Conservation (phyloP, 345 rosid genomes). For the Mangifera indica region DNA sequence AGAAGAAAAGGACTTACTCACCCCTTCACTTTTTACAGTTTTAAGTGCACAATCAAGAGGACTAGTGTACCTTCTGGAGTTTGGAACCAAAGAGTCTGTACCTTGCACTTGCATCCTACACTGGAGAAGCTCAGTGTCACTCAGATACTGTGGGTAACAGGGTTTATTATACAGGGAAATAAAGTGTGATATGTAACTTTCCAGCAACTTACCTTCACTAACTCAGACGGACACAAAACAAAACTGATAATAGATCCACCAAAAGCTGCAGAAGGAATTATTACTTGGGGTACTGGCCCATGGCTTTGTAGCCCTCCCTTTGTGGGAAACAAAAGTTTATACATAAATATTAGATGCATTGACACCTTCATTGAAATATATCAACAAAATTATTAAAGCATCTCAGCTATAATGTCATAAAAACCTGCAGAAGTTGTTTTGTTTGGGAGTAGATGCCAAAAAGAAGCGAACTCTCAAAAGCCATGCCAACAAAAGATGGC, state of each 20-base stretch:
- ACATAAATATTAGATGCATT: background rate
- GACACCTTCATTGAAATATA: background rate
- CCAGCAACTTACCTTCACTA: slow-evolving; percentile 60
- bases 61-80: slow-evolving; percentile 53
- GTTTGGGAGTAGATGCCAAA: slow-evolving; percentile 92
- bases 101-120: slow-evolving; percentile 99
- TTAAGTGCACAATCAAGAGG: slow-evolving; percentile 82
- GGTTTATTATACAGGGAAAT: background rate
- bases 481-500: slow-evolving; percentile 84
- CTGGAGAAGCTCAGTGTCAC: slow-evolving; percentile 58
- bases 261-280: slow-evolving; percentile 90
- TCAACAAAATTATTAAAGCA: background rate
- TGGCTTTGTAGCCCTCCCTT: slow-evolving; percentile 58
- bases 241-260: slow-evolving; percentile 92
- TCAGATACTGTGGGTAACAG: slow-evolving; percentile 24
- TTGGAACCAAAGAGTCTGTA: slow-evolving; percentile 67
- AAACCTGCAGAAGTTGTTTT: slow-evolving; percentile 73
- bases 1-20: slow-evolving; percentile 43
- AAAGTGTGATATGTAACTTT: background rate
- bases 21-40: slow-evolving; percentile 82
- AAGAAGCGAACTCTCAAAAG: slow-evolving; percentile 87
- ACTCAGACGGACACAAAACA: slow-evolving; percentile 81
- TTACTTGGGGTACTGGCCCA: slow-evolving; percentile 53
- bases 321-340: slow-evolving; percentile 11
- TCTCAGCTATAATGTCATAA: slow-evolving; percentile 3